phyloP scores from a whole-genome alignment of 768 basidiomycete genomes.

The Tricholoma terreum region DNA sequence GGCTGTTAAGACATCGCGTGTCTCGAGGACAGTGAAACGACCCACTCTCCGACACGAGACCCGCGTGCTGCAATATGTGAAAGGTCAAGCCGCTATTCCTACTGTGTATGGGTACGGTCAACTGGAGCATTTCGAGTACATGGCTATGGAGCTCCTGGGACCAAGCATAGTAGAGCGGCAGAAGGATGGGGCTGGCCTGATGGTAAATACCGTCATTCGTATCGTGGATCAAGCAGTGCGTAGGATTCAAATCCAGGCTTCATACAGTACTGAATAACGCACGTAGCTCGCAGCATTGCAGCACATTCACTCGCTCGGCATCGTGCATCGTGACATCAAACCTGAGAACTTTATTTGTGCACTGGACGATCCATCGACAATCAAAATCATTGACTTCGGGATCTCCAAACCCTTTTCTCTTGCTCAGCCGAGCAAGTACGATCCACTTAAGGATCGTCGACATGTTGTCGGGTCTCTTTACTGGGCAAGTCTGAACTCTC shows the following conservation, averaged over 20 bases:
- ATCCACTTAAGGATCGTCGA: constrained; percentile 20
- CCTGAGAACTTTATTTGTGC: constrained; percentile 32
- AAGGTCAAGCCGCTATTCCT: constrained; percentile 31
- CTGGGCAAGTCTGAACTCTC: constrained; percentile 33
- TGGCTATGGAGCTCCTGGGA: constrained; percentile 31
- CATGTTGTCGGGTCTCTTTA: constrained; percentile 26
- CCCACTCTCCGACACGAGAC: constrained; percentile 27
- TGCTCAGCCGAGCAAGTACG: constrained; percentile 17
- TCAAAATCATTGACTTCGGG: constrained; percentile 32
- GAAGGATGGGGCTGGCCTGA: constrained; percentile 15
- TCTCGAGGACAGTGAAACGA: constrained; percentile 26
- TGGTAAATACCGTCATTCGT: constrained; percentile 19
- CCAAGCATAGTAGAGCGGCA: constrained; percentile 16
- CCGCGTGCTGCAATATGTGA: constrained; percentile 23
- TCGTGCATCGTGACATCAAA: constrained; percentile 37
- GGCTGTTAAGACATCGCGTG: constrained; percentile 32
- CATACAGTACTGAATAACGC: constrained; percentile 3
- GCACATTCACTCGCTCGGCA: constrained; percentile 28
- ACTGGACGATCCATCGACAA: constrained; percentile 18
- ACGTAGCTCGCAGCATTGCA: constrained; percentile 25
- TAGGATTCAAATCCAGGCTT: not conserved
- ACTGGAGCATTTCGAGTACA: constrained; percentile 32
- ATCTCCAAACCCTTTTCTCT: constrained; percentile 18
- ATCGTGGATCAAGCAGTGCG: constrained; percentile 24
- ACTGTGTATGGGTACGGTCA: constrained; percentile 28